Conservation (phyloP, 106 monocot species). For the Dendrobium huoshanense region DNA sequence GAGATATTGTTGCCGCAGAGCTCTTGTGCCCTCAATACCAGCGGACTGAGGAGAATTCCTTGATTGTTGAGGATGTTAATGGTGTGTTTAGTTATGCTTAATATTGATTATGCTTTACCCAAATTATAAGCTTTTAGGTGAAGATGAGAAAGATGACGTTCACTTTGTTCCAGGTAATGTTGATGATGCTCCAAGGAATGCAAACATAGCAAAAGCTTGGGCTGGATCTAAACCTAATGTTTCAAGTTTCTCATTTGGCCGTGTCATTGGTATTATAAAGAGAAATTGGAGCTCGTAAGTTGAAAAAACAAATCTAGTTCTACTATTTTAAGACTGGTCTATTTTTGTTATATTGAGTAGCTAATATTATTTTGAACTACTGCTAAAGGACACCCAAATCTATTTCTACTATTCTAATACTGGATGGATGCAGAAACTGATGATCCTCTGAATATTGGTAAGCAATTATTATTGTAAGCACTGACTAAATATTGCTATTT, state of each 20-base stretch:
- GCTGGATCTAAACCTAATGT: constrained; percentile 27
- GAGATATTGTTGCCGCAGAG: constrained; percentile 94
- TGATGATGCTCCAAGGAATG: constrained; percentile 87
- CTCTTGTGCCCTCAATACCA: constrained; percentile 75
- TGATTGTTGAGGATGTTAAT: constrained; percentile 54
- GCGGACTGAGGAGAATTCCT: constrained; percentile 61
- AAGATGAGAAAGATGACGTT: constrained; percentile 80
- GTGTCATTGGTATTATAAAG: constrained; percentile 93
- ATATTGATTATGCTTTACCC: background rate
- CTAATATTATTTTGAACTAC: background rate
- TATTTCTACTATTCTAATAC: too few species aligned
- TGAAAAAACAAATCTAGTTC: background rate
- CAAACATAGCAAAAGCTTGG: constrained; percentile 24
- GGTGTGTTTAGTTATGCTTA: constrained; percentile 34
- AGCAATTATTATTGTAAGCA: too few species aligned
- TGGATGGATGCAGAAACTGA: too few species aligned
- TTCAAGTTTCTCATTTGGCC: constrained; percentile 49
- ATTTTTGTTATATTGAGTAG: background rate
- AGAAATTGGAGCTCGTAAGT: constrained; percentile 99
- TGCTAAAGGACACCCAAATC: background rate
- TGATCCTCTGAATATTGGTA: too few species aligned
- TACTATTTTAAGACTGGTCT: background rate
- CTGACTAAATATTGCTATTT: too few species aligned
- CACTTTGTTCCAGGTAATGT: constrained; percentile 82
- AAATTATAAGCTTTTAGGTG: constrained; percentile 36